phyloP scores from a whole-genome alignment of 768 basidiomycete species.

The Guyanaporus albipodus region DNA sequence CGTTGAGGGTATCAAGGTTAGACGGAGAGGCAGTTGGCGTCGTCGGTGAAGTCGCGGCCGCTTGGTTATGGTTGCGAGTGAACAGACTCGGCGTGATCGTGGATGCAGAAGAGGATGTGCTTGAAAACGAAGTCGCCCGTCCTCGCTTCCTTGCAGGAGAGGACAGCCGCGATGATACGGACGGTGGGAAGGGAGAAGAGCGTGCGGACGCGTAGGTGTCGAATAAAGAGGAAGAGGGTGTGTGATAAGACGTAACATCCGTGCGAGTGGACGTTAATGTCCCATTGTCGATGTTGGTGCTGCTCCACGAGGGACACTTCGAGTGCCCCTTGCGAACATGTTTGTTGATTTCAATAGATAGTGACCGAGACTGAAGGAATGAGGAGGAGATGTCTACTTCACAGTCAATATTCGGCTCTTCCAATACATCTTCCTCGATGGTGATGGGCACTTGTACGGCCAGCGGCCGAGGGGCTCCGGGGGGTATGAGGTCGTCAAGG shows the following conservation, averaged over 20 bases:
- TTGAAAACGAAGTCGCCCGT: slow-evolving; percentile 38
- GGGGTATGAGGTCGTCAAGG: slow-evolving; percentile 55
- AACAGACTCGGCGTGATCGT: slow-evolving; percentile 64
- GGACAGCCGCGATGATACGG: slow-evolving; percentile 26
- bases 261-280: slow-evolving; percentile 59
- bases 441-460: slow-evolving; percentile 6
- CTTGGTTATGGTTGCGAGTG: slow-evolving; percentile 30
- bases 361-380: slow-evolving; percentile 17
- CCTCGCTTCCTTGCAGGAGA: slow-evolving; percentile 27
- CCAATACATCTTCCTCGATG: slow-evolving; percentile 10
- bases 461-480: slow-evolving; percentile 12
- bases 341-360: slow-evolving; percentile 25
- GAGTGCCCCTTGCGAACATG: slow-evolving; percentile 28
- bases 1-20: slow-evolving; percentile 11
- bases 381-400: slow-evolving; percentile 22
- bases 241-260: slow-evolving; percentile 64
- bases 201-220: slow-evolving; percentile 59
- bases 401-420: slow-evolving; percentile 9
- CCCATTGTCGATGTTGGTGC: slow-evolving; percentile 39
- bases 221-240: slow-evolving; percentile 74
- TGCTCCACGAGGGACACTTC: slow-evolving; percentile 45
- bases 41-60: slow-evolving; percentile 8
- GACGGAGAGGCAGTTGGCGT: slow-evolving; percentile 15
- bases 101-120: slow-evolving; percentile 36
- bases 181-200: slow-evolving; percentile 49